Percentiles rank a stretch among this genome's conserved stretches.
Evolutionary conservation across 805 yeast genomes (phyloP).

Genomic region (Myxozyma udenii): DNA sequence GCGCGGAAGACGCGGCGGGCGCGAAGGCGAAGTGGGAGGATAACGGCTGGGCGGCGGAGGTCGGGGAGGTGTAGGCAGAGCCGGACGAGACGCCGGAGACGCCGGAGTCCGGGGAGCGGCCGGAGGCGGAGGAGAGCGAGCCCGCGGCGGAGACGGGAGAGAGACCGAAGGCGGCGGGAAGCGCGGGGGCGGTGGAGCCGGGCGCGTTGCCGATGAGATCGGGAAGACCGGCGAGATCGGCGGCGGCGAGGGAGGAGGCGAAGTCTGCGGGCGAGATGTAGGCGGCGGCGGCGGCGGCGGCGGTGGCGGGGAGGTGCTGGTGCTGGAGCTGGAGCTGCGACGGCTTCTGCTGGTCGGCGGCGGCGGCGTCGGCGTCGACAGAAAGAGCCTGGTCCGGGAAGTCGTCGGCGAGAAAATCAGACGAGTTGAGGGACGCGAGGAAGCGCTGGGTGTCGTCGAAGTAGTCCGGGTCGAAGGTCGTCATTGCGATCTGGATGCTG

Average conservation of each 20-base stretch:
- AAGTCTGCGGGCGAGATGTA: not conserved
- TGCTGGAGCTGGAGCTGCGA: not conserved
- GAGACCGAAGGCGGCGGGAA: not conserved
- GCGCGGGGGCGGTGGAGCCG: not conserved
- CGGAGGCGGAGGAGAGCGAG: not conserved
- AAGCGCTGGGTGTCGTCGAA: conserved; percentile 26
- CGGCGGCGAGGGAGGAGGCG: not conserved
- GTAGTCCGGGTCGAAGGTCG: conserved; percentile 7
- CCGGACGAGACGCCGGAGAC: not conserved
- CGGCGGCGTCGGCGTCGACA: not conserved
- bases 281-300: conserved; percentile 1
- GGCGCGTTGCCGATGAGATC: not conserved
- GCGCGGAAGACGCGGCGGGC: not conserved
- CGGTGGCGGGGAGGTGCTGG: conserved; percentile 1
- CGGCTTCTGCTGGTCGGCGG: too few species aligned
- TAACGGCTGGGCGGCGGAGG: not conserved
- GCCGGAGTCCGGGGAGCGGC: not conserved
- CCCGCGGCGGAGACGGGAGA: not conserved
- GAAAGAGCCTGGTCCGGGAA: not conserved
- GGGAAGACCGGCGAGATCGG: not conserved
- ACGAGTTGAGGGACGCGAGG: conserved; percentile 23
- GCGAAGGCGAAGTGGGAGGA: not conserved
- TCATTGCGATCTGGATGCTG: not conserved
- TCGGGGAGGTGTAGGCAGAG: not conserved
- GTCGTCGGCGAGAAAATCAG: conserved; percentile 26